Evolutionary conservation across 2,329 filamentous ascomycete species (phyloP), one percentile per base, ranked within the genome.

Genomic region (Trichoderma atroviride): DNA sequence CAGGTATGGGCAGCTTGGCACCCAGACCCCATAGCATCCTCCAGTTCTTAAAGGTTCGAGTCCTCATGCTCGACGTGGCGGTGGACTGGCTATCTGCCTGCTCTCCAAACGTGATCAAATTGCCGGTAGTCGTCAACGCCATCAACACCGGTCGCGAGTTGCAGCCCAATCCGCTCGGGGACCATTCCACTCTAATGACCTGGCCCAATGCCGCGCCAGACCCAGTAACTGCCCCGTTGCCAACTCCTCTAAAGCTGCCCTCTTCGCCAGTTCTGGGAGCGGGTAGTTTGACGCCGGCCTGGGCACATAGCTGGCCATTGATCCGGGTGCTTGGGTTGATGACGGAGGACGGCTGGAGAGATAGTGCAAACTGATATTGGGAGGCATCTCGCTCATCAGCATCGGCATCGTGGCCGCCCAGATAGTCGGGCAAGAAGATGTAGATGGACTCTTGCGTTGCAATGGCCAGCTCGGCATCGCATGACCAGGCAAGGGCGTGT

Each of bases 381-480:
- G 72, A 68, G 69, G 73, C 72, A n/a, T 74, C 73, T 29, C 73
- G 73, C 13, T 78, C 75, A 24, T 74, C 73, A 16, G 75, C 69
- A 40, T 70, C 69, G 22, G 56, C 70, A 57, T 73, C 75, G 27
- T 43, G 65, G 24, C 55, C 65, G 31, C 33, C 56, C 2, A 76
- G 71, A 56, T 78, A 86, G 55, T 85, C 82, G 5, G 86, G 86
- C 6, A 87, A 74, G 69, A 83, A 86, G 58, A 87, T 76, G 72
- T 84, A 80, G 35, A 88, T 79, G 53, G 83, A 84, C 74, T 89
- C 87, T 71, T 87, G 85, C n/a, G 85, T 84, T 2, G 82, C 84
- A 37, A 88, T 81, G 40, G 86, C 87, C 5, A 89, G 79, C 73
- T 88, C 87, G 29, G 83, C 85, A 65, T 89, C 87, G 71, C 83